Conservation (phyloP, 179 eudicot genomes). For the Camellia oleifera region DNA sequence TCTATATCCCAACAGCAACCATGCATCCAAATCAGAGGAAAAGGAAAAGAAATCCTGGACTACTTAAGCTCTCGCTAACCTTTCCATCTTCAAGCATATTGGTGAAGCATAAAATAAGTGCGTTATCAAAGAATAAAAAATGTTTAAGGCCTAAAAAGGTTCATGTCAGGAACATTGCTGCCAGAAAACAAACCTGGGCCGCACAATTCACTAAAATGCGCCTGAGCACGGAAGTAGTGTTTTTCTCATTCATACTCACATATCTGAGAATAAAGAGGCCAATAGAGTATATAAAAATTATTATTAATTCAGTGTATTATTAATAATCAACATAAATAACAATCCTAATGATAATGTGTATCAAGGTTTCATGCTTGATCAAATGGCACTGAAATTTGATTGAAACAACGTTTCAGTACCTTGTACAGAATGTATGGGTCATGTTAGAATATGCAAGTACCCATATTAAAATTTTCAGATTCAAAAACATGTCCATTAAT, state of each 20-base stretch:
- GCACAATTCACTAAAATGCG: constrained; percentile 76
- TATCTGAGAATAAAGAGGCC: constrained; percentile 25
- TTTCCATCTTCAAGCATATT: background rate
- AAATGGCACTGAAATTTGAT: background rate
- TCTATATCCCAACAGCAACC: background rate
- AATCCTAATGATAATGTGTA: background rate
- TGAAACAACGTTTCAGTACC: background rate
- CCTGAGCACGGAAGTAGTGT: constrained; percentile 57
- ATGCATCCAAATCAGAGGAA: background rate
- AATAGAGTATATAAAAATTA: background rate
- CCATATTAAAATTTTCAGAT: background rate
- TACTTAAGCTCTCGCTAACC: background rate
- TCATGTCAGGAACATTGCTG: background rate
- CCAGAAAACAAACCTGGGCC: constrained; percentile 57
- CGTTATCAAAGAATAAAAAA: background rate
- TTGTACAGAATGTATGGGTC: background rate
- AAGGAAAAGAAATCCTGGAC: background rate
- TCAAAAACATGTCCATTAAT: background rate
- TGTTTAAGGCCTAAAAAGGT: background rate
- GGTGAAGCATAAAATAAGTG: background rate
- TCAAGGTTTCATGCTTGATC: background rate
- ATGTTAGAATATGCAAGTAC: background rate
- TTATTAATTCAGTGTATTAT: background rate
- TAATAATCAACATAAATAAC: background rate
- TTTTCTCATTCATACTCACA: constrained; percentile 75